Percentiles rank a stretch among this genome's conserved stretches.
These are phyloP conservation scores for Gynostemma pentaphyllum DNA, from an alignment of 306 rosid species.

Conservation along the genomic window DNA sequence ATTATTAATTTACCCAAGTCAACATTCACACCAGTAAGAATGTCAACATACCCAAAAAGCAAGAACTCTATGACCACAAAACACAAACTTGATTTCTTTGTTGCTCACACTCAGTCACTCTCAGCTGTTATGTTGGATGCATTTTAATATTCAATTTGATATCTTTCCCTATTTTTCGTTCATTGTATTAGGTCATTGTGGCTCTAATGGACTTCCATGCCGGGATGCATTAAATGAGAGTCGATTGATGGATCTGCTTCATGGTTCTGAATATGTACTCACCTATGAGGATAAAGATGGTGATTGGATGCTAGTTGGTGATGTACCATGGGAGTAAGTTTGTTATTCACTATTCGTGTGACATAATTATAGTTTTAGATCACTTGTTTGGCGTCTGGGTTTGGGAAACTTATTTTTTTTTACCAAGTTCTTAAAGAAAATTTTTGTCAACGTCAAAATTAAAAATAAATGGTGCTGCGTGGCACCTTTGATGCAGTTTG, in stretches of 20 bases:
- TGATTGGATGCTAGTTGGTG: conserved; percentile 99
- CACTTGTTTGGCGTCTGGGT: no score
- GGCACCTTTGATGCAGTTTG: neutral
- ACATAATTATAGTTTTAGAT: neutral
- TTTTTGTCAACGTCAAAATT: neutral
- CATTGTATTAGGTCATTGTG: conserved; percentile 62
- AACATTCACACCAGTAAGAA: no score
- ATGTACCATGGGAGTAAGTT: conserved; percentile 95
- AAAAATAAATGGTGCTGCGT: neutral
- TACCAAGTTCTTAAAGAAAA: neutral
- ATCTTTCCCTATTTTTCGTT: neutral
- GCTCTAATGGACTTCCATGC: conserved; percentile 48
- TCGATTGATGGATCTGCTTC: conserved; percentile 72
- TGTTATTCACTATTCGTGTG: neutral
- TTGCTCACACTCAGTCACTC: neutral
- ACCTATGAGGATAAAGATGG: conserved; percentile 95
- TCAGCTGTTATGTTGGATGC: neutral
- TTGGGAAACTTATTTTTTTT: neutral
- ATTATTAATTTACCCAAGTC: no score
- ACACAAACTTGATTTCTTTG: no score
- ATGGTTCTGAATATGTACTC: conserved; percentile 90
- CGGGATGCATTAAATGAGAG: conserved; percentile 61
- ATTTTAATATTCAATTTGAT: neutral
- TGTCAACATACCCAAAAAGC: no score
- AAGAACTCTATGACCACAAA: no score